A percentile compares a stretch with the other conserved stretches of the same genome.
These are phyloP conservation scores for Magnolia sinica DNA, from an alignment of 164 flowering plant genomes.

Conservation along the genomic window DNA sequence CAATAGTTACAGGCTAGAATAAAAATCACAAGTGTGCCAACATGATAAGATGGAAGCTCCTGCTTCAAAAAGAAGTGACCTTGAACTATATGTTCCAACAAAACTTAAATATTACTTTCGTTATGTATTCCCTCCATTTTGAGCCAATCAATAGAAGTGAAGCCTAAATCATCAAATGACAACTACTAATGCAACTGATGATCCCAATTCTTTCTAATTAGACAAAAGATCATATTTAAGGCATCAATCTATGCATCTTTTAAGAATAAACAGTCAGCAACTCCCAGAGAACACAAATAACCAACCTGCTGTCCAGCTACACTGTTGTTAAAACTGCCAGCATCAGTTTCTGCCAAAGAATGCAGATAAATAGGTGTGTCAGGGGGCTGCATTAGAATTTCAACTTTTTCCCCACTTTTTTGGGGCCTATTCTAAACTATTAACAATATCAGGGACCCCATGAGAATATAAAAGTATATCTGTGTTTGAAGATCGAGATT, in stretches of 20 bases:
- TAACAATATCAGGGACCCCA: neutral
- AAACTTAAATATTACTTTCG: too few relatives aligned
- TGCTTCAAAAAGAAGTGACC: neutral
- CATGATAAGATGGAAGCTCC: neutral
- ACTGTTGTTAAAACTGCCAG: slow-evolving; percentile 84
- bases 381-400: neutral
- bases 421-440: neutral
- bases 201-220: neutral
- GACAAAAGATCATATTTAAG: neutral
- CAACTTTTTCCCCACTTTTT: neutral
- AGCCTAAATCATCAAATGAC: neutral
- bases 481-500: neutral
- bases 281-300: neutral
- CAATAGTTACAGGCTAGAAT: neutral
- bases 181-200: neutral
- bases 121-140: neutral
- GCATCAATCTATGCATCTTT: neutral
- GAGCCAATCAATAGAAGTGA: neutral
- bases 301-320: slow-evolving; percentile 77
- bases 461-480: neutral
- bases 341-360: slow-evolving; percentile 51
- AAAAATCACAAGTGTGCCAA: neutral
- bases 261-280: neutral
- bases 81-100: neutral
- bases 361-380: slow-evolving; percentile 5